Evolutionary conservation across 2,329 filamentous ascomycete species (phyloP).

Genomic region (Ambrosiella beaveri): DNA sequence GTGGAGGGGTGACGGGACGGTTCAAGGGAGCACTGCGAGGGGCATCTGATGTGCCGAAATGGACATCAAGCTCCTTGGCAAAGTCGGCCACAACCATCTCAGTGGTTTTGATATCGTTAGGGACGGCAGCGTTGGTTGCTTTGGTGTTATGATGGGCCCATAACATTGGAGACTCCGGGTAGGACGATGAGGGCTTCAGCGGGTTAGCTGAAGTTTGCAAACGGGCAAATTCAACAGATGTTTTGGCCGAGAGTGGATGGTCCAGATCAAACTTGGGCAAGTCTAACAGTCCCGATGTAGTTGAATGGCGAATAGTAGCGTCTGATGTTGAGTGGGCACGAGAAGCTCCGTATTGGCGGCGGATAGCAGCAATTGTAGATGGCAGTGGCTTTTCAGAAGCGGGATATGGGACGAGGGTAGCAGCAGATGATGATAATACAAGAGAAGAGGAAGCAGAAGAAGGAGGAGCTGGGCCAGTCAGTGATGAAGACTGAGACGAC

Average conservation of each 20-base stretch:
- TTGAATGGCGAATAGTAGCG: background rate
- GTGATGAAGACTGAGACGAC: background rate
- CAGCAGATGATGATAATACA: background rate
- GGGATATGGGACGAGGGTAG: background rate
- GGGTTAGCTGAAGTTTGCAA: background rate
- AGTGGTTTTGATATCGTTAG: background rate
- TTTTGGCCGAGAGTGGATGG: constrained; percentile 11
- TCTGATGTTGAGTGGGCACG: constrained; percentile 1
- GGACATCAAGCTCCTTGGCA: constrained; percentile 1
- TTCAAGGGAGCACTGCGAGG: constrained; percentile 9
- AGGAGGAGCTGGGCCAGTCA: background rate
- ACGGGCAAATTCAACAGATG: constrained; percentile 11
- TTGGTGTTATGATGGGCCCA: background rate
- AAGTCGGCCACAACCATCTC: constrained; percentile 5
- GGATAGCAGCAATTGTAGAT: background rate
- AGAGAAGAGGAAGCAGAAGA: background rate
- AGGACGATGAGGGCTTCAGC: background rate
- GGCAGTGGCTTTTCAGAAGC: background rate
- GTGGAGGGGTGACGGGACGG: constrained; percentile 2
- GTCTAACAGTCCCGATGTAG: background rate
- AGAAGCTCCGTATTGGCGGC: background rate
- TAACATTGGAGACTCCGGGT: background rate
- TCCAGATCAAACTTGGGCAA: constrained; percentile 1
- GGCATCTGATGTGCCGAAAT: background rate
- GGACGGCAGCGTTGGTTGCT: background rate